Evolutionary conservation across 805 yeast species (phyloP).

Genomic region (Saturnispora mendoncae): DNA sequence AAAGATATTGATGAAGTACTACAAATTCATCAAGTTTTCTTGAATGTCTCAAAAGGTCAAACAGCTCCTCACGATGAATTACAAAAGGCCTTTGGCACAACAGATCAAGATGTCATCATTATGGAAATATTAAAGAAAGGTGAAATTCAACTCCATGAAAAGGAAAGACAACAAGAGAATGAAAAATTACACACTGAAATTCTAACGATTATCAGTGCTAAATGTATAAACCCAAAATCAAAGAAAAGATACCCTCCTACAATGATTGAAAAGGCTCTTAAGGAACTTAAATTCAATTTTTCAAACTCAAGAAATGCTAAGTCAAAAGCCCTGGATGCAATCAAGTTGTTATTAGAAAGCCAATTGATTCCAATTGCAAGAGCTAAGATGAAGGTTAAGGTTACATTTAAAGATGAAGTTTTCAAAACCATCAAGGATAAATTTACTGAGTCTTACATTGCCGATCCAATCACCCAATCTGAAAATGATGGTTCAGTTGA

Average conservation of each 20-base stretch:
- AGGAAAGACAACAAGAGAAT: slow-evolving; percentile 78
- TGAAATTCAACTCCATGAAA: slow-evolving; percentile 89
- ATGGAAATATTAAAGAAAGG: slow-evolving; percentile 81
- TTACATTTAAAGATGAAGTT: slow-evolving; percentile 48
- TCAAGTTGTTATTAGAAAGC: slow-evolving; percentile 60
- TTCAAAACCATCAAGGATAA: slow-evolving; percentile 32
- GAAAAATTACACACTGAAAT: slow-evolving; percentile 51
- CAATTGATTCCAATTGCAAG: slow-evolving; percentile 90
- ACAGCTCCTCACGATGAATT: slow-evolving; percentile 86
- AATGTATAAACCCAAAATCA: slow-evolving; percentile 84
- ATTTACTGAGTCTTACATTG: slow-evolving; percentile 12
- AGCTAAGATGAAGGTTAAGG: slow-evolving; percentile 82
- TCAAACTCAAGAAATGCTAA: slow-evolving; percentile 55
- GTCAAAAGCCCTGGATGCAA: slow-evolving; percentile 86
- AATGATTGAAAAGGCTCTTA: slow-evolving; percentile 81
- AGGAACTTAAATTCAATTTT: slow-evolving; percentile 70
- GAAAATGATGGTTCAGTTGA: slow-evolving; percentile 12
- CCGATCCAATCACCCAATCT: slow-evolving; percentile 11
- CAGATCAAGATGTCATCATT: slow-evolving; percentile 66
- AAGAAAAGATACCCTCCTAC: slow-evolving; percentile 91
- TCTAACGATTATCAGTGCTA: slow-evolving; percentile 72
- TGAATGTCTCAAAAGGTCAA: slow-evolving; percentile 89
- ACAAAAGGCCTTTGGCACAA: slow-evolving; percentile 60
- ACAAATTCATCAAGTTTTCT: slow-evolving; percentile 90
- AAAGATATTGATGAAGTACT: slow-evolving; percentile 92